Evolutionary conservation across 116 monocot genomes (phyloP).

Genomic region (Papilionanthe hybrid): DNA sequence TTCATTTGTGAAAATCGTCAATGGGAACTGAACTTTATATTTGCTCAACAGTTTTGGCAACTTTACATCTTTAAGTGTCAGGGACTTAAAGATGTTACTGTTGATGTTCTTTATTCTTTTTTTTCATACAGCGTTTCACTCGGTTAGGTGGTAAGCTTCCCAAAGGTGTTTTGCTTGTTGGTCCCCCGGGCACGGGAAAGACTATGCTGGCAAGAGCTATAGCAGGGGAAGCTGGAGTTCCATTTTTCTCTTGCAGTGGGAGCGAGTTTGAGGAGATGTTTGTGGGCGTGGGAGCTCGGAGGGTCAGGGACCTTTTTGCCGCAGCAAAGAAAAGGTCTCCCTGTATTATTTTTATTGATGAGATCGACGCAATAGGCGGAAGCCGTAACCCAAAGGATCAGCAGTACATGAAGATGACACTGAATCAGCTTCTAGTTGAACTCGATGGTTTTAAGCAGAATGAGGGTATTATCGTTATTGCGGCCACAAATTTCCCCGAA

Average conservation of each 20-base stretch:
- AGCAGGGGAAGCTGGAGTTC: constrained; percentile 90
- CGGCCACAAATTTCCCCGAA: constrained; percentile 89
- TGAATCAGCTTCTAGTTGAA: constrained; percentile 88
- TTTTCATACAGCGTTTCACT: constrained; percentile 60
- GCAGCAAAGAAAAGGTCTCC: constrained; percentile 87
- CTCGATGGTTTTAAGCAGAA: constrained; percentile 94
- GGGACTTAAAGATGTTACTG: too few relatives aligned
- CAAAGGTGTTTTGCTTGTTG: constrained; percentile 89
- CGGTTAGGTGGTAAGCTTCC: constrained; percentile 90
- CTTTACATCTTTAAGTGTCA: too few relatives aligned
- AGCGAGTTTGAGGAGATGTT: constrained; percentile 98
- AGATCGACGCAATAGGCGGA: constrained; percentile 94
- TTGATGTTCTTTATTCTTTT: too few relatives aligned
- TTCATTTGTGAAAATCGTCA: too few relatives aligned
- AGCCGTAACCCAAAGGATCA: constrained; percentile 95
- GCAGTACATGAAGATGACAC: constrained; percentile 95
- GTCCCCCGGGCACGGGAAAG: constrained; percentile 94
- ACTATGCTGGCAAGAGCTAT: constrained; percentile 95
- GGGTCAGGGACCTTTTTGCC: constrained; percentile 79
- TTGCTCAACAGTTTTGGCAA: too few relatives aligned
- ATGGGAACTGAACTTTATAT: too few relatives aligned
- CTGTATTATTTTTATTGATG: constrained; percentile 92
- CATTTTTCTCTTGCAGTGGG: constrained; percentile 94
- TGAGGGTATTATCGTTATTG: constrained; percentile 92
- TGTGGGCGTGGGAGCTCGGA: constrained; percentile 87